Evolutionary conservation across 768 basidiomycete species (phyloP).

Genomic region (Sarcodon aspratus): DNA sequence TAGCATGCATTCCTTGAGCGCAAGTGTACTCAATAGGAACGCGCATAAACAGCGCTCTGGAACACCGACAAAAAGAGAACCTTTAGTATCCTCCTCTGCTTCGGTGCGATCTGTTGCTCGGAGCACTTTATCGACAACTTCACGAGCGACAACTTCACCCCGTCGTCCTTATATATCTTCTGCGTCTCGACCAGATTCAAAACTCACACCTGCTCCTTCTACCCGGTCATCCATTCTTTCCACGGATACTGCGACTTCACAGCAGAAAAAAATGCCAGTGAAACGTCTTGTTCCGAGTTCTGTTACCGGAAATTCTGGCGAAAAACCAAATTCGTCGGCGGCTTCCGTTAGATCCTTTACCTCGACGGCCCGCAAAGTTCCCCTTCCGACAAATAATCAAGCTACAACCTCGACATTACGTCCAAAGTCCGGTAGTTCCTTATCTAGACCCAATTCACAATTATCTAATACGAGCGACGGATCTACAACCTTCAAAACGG

Average conservation of each 20-base stretch:
- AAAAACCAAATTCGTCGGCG: conserved; percentile 15
- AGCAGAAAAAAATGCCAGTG: not conserved
- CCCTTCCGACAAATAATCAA: not conserved
- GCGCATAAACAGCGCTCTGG: conserved; percentile 11
- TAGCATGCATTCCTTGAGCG: conserved; percentile 36
- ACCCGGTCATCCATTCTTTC: conserved; percentile 9
- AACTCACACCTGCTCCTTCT: conserved; percentile 43
- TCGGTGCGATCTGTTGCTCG: conserved; percentile 38
- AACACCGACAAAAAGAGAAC: conserved; percentile 16
- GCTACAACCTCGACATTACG: conserved; percentile 1
- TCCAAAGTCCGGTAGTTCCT: conserved; percentile 7
- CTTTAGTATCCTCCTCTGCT: conserved; percentile 17
- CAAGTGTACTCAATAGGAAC: conserved; percentile 27
- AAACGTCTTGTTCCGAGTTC: conserved; percentile 3
- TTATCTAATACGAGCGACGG: conserved; percentile 23
- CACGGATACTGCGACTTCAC: not conserved
- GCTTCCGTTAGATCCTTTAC: conserved; percentile 24
- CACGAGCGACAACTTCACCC: conserved; percentile 17
- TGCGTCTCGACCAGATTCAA: conserved; percentile 47
- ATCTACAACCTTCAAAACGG: conserved; percentile 34
- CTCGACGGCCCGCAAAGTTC: conserved; percentile 24
- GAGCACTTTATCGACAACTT: conserved; percentile 24
- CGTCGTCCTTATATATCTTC: conserved; percentile 13
- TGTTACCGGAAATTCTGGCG: conserved; percentile 4
- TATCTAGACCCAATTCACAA: conserved; percentile 12